Base-by-base conservation (phyloP, 2,329 filamentous ascomycete genomes). In the Emydomyces testavorans region DNA sequence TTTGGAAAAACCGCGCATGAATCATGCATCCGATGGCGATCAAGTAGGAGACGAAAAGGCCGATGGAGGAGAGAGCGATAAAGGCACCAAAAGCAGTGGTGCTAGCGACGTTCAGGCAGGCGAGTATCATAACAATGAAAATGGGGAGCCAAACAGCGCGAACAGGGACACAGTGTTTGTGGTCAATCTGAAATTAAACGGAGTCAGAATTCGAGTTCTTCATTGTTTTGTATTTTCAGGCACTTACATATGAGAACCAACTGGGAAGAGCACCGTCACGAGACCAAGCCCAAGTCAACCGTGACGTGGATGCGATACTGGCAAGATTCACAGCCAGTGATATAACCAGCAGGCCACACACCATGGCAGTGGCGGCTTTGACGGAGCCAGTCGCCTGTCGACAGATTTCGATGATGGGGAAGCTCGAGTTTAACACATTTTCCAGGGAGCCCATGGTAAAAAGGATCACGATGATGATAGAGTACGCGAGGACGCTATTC, bases 261-360 rank as follows among this genome's bases (percentile, higher is more conserved):
- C 60, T 62, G 0, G 70, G 70, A 0, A 73, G 54, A 4, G 68
- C 72, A 2, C 69, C 69, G 47, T 75, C 72, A 3, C 67, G 58
- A 10, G 71, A 67, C 61, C 72, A 75, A 0, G 69, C 68, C 72
- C 72, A 75, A 0, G 70, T 68, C 1, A 74, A 56, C 2, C 72
- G 67, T 0, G 70, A 71, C 0, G 69, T 69, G 0, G 71, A 73
- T 0, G 72, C 70, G 2, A 73, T 61, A 29, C 63, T 62, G 26
- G 65, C 66, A 42, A 71, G 65, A 29, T 65, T 65, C 0, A 65
- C 63, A 32, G 69, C 60, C 42, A 66, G 62, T 13, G 64, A 58
- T 29, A 71, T 54, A 0, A 69, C 52, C 0, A 65, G 58, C 11
- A 73, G 55, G 0, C 67, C 58, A 0, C 60, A 57, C 5, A 68